phyloP scores from a whole-genome alignment of 805 yeast genomes.

The Lachancea thermotolerans region DNA sequence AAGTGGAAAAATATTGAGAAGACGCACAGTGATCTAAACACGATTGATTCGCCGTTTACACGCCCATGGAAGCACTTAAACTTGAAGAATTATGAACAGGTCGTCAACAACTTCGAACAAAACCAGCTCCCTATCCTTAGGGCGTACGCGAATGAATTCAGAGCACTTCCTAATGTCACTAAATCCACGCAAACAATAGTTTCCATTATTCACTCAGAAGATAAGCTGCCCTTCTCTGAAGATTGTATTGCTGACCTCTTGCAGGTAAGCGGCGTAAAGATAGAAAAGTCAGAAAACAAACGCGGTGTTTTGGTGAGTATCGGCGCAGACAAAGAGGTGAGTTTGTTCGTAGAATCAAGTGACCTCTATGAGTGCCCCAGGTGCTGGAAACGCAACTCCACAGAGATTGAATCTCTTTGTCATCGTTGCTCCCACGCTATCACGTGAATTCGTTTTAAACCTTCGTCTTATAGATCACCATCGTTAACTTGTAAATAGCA shows the following conservation, averaged over 20 bases:
- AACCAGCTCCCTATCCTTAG: slow-evolving; percentile 17
- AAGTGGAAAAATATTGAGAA: slow-evolving; percentile 17
- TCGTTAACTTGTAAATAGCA: not conserved
- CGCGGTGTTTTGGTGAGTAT: slow-evolving; percentile 12
- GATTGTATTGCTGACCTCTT: slow-evolving; percentile 51
- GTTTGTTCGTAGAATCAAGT: slow-evolving; percentile 35
- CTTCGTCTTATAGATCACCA: not conserved
- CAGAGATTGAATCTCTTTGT: slow-evolving; percentile 50
- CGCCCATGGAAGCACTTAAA: slow-evolving; percentile 6
- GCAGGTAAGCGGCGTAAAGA: slow-evolving; percentile 49
- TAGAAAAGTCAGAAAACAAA: slow-evolving; percentile 26
- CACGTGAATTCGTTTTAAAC: slow-evolving; percentile 2
- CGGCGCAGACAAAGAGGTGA: slow-evolving; percentile 27
- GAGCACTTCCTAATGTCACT: slow-evolving; percentile 18
- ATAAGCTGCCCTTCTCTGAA: slow-evolving; percentile 17
- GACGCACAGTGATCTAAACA: not conserved
- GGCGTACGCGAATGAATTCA: slow-evolving; percentile 17
- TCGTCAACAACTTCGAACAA: slow-evolving; percentile 11
- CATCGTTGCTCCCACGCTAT: slow-evolving; percentile 48
- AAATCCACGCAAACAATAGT: slow-evolving; percentile 30
- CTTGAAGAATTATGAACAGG: not conserved
- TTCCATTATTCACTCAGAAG: slow-evolving; percentile 9
- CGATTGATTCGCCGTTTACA: slow-evolving; percentile 14
- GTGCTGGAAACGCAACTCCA: slow-evolving; percentile 80
- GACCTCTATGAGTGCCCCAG: slow-evolving; percentile 70